phyloP scores from a whole-genome alignment of 2,329 filamentous ascomycete genomes.

The Diaporthe batatas region DNA sequence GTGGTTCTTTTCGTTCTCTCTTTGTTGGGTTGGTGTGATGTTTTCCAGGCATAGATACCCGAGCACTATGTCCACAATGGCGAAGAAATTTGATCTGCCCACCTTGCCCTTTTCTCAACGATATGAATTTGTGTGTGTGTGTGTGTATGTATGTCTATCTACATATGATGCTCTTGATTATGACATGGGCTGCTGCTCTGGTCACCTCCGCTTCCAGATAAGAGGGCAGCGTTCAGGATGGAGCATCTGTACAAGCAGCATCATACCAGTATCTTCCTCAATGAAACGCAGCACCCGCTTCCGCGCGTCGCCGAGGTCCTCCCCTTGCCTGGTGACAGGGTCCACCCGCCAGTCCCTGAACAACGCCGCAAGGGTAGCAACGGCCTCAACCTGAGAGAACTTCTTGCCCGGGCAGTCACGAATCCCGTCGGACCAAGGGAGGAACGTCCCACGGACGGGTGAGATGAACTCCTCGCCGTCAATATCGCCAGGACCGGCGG shows the following conservation, averaged over 20 bases:
- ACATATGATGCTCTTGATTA: background rate
- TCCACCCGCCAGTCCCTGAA: constrained; percentile 47
- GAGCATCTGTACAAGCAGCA: constrained; percentile 47
- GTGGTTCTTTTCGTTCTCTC: background rate
- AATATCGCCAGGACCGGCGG: background rate
- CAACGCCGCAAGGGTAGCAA: constrained; percentile 48
- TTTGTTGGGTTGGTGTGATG: background rate
- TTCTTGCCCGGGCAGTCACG: constrained; percentile 50
- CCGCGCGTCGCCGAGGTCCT: constrained; percentile 43
- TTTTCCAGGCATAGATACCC: constrained; percentile 14
- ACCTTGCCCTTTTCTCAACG: background rate
- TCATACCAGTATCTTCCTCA: constrained; percentile 44
- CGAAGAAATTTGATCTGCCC: background rate
- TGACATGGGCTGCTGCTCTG: background rate
- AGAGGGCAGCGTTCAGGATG: constrained; percentile 47
- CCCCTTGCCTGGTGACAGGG: constrained; percentile 42
- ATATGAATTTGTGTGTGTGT: background rate
- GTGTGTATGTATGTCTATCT: background rate
- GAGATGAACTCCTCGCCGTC: constrained; percentile 43
- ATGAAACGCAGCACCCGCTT: constrained; percentile 45
- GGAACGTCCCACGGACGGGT: constrained; percentile 43
- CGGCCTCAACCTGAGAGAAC: constrained; percentile 53
- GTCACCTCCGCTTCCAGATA: constrained; percentile 43
- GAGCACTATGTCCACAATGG: background rate
- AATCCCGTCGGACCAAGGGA: constrained; percentile 50